Evolutionary conservation across 805 yeast species (phyloP), one percentile per base, ranked within the genome.

Genomic region (Wickerhamiella lipophila): DNA sequence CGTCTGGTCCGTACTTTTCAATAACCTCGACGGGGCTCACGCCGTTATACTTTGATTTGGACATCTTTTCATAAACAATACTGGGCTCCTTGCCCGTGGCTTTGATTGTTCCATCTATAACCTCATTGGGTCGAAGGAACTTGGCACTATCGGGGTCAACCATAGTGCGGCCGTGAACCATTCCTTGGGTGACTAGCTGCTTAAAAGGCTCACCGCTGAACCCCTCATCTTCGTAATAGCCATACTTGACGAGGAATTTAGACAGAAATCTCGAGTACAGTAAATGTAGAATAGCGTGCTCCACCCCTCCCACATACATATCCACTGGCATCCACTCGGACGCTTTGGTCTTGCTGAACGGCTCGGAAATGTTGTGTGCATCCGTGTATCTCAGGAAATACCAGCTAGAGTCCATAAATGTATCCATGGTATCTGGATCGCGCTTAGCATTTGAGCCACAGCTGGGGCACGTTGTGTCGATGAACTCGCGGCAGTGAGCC

Each of bases 351-450:
- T 62, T 64, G 25, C 59, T 66, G 58, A 89, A 86, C 1, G 85
- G 83, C 36, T 60, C 54, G 0, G 56, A 43, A 0, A 58, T 52
- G 62, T 92, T 89, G 27, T 77, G 66, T 0, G 94, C 69, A 61
- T 92, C 97, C 2, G 80, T 65, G 58, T 77, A 88, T 51, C 98
- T 74, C 68, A 92, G 80, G 63, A 75, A 84, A 64, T 92, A 92
- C 98, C 98, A 92, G 2, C 96, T 87, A 15, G 95, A 83, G 65
- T 92, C 98, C 78, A 92, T 89, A 60, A 92, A 92, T 0, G 98
- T 92, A 61, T 92, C 98, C 98, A 92, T 89, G 0, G 98, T 92
- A 60, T 92, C 98, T 0, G 97, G 85, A 55, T 92, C 98, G 58
- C 98, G 74, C 50, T 74, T 77, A 0, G 96, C 94, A 16, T 70